Conservation (phyloP, 768 basidiomycete species). For the Suillus spraguei region DNA sequence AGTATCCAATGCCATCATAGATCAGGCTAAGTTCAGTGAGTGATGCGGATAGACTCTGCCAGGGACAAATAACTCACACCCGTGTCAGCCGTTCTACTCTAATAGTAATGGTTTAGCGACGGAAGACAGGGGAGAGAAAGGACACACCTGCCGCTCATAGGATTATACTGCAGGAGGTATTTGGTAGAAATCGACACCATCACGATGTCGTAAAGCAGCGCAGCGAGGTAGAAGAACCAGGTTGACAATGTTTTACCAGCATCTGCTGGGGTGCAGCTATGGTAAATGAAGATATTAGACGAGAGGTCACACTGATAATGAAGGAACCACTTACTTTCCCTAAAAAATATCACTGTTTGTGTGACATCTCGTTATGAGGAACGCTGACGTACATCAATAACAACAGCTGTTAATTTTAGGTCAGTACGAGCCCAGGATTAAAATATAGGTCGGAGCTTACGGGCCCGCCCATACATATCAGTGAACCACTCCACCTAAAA, state of each 20-base stretch:
- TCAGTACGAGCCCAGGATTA: constrained; percentile 16
- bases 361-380: neutral
- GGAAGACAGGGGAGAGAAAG: neutral
- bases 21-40: neutral
- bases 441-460: constrained; percentile 40
- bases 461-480: constrained; percentile 50
- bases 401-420: constrained; percentile 19
- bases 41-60: neutral
- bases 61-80: neutral
- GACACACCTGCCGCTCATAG: neutral
- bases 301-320: neutral
- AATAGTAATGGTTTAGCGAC: neutral
- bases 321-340: constrained; percentile 36
- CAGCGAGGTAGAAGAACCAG: constrained; percentile 60
- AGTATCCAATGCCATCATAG: neutral
- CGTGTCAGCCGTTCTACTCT: neutral
- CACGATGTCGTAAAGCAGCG: constrained; percentile 59
- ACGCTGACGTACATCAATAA: constrained; percentile 22
- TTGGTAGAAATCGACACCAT: constrained; percentile 34
- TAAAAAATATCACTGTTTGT: constrained; percentile 19
- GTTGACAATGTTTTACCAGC: constrained; percentile 38
- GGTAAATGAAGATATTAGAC: constrained; percentile 1
- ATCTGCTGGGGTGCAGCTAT: constrained; percentile 51
- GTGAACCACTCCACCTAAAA: constrained; percentile 60
- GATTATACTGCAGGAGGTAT: neutral